These are phyloP conservation scores for Trichomonas tenax DNA, from an alignment of 208 protist species.

Conservation along the genomic window DNA sequence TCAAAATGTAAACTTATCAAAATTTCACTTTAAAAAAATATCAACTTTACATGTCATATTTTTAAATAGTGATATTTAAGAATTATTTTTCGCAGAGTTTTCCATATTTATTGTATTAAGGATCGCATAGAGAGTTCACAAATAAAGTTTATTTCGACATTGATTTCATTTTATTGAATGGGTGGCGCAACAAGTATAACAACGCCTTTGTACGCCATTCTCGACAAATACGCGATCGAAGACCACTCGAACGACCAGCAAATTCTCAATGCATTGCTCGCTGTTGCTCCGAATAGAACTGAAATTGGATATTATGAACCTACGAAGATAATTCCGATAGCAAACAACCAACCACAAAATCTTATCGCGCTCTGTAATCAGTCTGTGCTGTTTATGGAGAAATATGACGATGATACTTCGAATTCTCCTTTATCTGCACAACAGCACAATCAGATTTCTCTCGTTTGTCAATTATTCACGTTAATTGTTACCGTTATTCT, in stretches of 20 bases:
- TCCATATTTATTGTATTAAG: no score
- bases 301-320: neutral
- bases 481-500: neutral
- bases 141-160: no score
- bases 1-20: no score
- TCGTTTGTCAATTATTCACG: neutral
- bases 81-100: no score
- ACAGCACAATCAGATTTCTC: neutral
- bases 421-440: neutral
- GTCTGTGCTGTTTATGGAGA: neutral
- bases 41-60: no score
- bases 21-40: no score
- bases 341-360: neutral
- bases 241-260: neutral
- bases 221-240: neutral
- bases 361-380: neutral
- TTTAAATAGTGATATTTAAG: no score
- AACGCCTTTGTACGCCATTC: neutral
- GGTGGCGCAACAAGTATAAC: neutral
- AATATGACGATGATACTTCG: neutral
- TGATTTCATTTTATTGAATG: no score
- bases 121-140: no score
- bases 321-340: neutral
- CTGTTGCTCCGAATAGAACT: neutral
- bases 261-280: neutral